A percentile compares a stretch with the other conserved stretches of the same genome.
Evolutionary conservation across 2,329 filamentous ascomycete genomes (phyloP).

Genomic region (Diaporthe sp.): DNA sequence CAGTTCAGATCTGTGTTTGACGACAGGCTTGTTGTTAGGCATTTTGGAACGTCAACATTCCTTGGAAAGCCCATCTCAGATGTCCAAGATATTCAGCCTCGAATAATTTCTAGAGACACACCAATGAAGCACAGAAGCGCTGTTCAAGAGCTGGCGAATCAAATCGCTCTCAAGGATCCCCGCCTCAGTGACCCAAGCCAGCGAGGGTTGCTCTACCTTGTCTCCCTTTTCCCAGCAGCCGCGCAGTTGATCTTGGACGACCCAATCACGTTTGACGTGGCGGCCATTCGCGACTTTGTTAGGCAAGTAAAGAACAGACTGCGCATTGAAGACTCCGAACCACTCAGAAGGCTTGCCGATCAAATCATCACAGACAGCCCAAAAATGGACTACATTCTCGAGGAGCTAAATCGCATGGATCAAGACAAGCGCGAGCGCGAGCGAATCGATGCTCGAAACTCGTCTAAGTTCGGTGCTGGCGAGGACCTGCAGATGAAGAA

Average conservation of each 20-base stretch:
- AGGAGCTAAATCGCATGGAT: conserved; percentile 12
- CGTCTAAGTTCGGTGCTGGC: not conserved
- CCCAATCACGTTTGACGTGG: not conserved
- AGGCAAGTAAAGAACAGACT: not conserved
- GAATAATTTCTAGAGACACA: not conserved
- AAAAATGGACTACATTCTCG: conserved; percentile 22
- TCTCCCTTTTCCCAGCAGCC: conserved; percentile 30
- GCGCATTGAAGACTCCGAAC: not conserved
- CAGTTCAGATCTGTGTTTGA: not conserved
- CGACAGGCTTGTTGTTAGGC: not conserved
- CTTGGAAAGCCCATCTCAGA: conserved; percentile 24
- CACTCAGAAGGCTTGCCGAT: not conserved
- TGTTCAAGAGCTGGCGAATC: not conserved
- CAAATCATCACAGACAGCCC: not conserved
- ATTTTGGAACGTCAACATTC: conserved; percentile 9
- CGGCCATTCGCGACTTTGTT: not conserved
- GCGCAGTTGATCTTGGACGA: not conserved
- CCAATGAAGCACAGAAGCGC: not conserved
- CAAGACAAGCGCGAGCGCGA: not conserved
- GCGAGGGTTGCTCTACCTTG: conserved; percentile 32
- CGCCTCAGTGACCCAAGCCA: not conserved
- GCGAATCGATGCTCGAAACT: not conserved
- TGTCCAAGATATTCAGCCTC: conserved; percentile 14
- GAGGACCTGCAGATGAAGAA: conserved; percentile 22
- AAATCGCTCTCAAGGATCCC: not conserved